Evolutionary conservation across 2,329 filamentous ascomycete genomes (phyloP).

Genomic region (Paracoccidioides brasiliensis): DNA sequence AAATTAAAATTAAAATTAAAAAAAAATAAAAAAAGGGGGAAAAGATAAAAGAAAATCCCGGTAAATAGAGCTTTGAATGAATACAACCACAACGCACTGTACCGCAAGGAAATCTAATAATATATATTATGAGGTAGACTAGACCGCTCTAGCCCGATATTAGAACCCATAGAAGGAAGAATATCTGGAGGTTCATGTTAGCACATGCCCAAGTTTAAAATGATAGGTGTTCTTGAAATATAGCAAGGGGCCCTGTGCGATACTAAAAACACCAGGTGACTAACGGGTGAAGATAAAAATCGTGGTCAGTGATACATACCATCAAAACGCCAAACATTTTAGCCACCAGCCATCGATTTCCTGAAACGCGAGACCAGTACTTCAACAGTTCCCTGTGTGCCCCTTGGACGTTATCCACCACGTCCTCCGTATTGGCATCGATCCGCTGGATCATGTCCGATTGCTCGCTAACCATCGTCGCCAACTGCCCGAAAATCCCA

Average conservation of each 20-base stretch:
- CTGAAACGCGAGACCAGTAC: conserved; percentile 88
- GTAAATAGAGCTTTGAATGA: background rate
- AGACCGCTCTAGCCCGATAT: conserved; percentile 31
- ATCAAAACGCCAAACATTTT: conserved; percentile 74
- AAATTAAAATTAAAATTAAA: too few species aligned
- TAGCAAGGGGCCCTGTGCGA: too few species aligned
- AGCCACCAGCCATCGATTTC: conserved; percentile 89
- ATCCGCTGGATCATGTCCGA: conserved; percentile 96
- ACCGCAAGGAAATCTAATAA: conserved; percentile 1
- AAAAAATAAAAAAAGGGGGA: background rate
- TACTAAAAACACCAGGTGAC: conserved; percentile 2
- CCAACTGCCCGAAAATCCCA: conserved; percentile 83
- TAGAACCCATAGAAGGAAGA: conserved; percentile 65
- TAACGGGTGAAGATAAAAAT: background rate
- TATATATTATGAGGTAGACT: background rate
- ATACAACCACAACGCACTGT: background rate
- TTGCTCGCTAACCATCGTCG: conserved; percentile 94
- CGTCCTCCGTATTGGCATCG: conserved; percentile 93
- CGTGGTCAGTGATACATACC: conserved; percentile 28
- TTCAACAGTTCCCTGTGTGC: conserved; percentile 91
- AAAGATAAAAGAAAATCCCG: background rate
- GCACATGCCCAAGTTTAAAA: background rate
- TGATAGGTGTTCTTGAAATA: too few species aligned
- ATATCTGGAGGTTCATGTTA: conserved; percentile 42
- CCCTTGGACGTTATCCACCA: conserved; percentile 96